These are phyloP conservation scores for Hyaloperonospora brassicae DNA, from an alignment of 352 stramenopile species.

Conservation along the genomic window DNA sequence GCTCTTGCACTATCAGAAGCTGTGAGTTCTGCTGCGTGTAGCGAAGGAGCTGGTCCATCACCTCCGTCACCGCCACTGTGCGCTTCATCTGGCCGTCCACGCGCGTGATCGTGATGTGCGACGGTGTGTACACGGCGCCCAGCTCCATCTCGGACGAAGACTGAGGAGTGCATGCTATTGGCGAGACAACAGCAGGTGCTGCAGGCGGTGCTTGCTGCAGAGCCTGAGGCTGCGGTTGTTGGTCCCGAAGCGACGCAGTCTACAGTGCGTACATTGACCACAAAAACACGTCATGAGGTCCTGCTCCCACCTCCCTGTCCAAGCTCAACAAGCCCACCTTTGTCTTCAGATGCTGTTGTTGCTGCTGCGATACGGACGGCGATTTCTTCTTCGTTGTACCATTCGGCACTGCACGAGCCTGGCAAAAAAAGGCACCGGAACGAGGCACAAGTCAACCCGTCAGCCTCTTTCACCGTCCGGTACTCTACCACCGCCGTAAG, in stretches of 20 bases:
- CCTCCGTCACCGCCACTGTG: constrained; percentile 61
- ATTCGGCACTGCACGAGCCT: constrained; percentile 7
- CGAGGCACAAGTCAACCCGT: constrained; percentile 1
- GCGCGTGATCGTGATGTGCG: constrained; percentile 66
- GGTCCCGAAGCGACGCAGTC: constrained; percentile 10
- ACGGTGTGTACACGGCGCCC: constrained; percentile 54
- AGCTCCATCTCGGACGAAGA: constrained; percentile 31
- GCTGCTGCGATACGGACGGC: constrained; percentile 4
- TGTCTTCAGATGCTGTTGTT: constrained; percentile 12
- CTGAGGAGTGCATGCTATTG: constrained; percentile 6
- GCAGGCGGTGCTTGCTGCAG: constrained; percentile 5
- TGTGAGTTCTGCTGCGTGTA: constrained; percentile 66
- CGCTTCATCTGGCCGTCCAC: constrained; percentile 66
- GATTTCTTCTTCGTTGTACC: constrained; percentile 11
- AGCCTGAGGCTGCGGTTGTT: constrained; percentile 9
- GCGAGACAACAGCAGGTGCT: constrained; percentile 1
- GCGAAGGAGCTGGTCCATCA: constrained; percentile 71
- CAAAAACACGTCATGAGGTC: constrained; percentile 7
- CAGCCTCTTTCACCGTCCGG: constrained; percentile 11
- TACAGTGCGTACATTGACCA: not conserved
- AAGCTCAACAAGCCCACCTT: constrained; percentile 11
- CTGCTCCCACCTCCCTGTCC: not conserved
- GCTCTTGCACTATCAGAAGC: constrained; percentile 47
- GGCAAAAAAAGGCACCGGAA: not conserved
- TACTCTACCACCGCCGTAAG: no score